Conservation (phyloP, 257 asterid genomes). For the Fraxinus pennsylvanica region DNA sequence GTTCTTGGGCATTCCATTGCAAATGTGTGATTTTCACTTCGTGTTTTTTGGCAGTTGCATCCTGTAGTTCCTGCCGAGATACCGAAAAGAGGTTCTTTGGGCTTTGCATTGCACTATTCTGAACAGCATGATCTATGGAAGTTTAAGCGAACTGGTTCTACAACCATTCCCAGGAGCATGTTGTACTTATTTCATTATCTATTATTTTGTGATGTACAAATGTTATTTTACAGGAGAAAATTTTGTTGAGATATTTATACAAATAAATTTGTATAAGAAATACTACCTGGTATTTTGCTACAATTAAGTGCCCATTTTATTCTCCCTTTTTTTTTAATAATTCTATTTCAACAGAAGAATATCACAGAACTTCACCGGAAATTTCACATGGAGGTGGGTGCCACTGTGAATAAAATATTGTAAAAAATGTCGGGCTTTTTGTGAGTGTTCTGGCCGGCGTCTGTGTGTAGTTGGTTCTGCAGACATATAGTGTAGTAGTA, state of each 20-base stretch:
- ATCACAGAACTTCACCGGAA: too few relatives aligned
- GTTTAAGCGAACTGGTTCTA: slow-evolving; percentile 17
- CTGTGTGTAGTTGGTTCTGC: neutral
- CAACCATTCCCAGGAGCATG: slow-evolving; percentile 41
- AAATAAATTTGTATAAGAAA: neutral
- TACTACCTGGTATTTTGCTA: neutral
- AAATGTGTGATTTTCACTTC: slow-evolving; percentile 30
- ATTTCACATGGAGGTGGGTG: too few relatives aligned
- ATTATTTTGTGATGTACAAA: slow-evolving; percentile 52
- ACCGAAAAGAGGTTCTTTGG: slow-evolving; percentile 33
- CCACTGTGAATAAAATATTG: too few relatives aligned
- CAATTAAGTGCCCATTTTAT: neutral
- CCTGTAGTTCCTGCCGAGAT: slow-evolving; percentile 35
- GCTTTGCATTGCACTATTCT: slow-evolving; percentile 16
- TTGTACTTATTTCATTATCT: slow-evolving; percentile 43
- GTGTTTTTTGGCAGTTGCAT: slow-evolving; percentile 38
- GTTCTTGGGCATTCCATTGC: slow-evolving; percentile 31
- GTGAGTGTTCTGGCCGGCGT: too few relatives aligned
- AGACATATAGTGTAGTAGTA: neutral
- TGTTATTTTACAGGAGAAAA: slow-evolving; percentile 34
- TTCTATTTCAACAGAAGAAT: too few relatives aligned
- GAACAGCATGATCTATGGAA: slow-evolving; percentile 24
- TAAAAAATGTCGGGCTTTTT: too few relatives aligned
- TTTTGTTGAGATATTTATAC: slow-evolving; percentile 39
- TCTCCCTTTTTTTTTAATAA: too few relatives aligned